Evolutionary conservation across 257 asterid genomes (phyloP).

Genomic region (Przewalskia tangutica): DNA sequence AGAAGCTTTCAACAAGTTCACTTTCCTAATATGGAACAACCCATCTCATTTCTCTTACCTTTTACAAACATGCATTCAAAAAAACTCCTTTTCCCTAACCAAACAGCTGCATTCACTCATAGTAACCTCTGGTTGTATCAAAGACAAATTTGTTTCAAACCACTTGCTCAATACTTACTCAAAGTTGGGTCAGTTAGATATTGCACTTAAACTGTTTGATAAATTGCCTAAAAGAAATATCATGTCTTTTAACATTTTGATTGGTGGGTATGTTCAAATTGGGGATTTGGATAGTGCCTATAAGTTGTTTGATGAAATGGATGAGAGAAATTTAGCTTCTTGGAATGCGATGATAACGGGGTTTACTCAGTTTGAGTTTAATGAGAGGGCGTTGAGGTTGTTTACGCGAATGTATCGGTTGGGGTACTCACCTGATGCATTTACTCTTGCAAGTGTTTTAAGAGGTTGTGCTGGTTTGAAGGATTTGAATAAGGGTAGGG

Average conservation of each 20-base stretch:
- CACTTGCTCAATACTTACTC: constrained; percentile 51
- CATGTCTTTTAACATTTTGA: constrained; percentile 66
- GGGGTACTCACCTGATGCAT: constrained; percentile 60
- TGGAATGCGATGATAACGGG: constrained; percentile 88
- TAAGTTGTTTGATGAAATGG: constrained; percentile 56
- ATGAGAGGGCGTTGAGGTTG: constrained; percentile 47
- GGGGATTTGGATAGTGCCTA: constrained; percentile 47
- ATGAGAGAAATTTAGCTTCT: constrained; percentile 58
- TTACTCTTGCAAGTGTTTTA: constrained; percentile 64
- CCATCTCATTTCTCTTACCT: constrained; percentile 54
- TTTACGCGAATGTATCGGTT: constrained; percentile 42
- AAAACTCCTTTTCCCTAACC: constrained; percentile 30
- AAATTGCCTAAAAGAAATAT: constrained; percentile 52
- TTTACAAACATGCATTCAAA: constrained; percentile 51
- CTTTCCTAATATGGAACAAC: constrained; percentile 33
- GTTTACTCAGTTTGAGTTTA: constrained; percentile 44
- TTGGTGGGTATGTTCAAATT: constrained; percentile 58
- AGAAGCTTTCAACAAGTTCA: constrained; percentile 42
- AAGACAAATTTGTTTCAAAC: constrained; percentile 50
- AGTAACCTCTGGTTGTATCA: constrained; percentile 40
- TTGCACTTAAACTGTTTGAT: constrained; percentile 47
- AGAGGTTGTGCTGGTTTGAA: constrained; percentile 88
- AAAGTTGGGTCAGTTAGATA: constrained; percentile 35
- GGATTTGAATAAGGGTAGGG: constrained; percentile 56
- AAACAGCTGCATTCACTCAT: constrained; percentile 65